Percentiles rank a stretch among this genome's conserved stretches.
phyloP scores from a whole-genome alignment of 495 filamentous ascomycete species.

The Penicillium tannophilum region DNA sequence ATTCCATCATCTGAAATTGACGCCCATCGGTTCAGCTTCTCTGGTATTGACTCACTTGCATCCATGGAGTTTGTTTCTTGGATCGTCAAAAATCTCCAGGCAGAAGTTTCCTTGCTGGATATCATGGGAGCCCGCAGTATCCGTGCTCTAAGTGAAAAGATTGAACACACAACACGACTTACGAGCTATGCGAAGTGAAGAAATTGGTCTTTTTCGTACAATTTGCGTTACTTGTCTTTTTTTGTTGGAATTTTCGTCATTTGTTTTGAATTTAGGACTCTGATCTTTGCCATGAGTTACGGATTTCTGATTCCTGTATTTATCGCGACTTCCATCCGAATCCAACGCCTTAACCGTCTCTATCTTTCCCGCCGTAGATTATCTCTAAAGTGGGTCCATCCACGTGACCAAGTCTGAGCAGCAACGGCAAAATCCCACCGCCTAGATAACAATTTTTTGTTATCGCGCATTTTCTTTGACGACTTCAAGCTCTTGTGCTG shows the following conservation, averaged over 20 bases:
- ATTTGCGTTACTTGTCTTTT: background rate
- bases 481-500: conserved; percentile 3
- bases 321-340: background rate
- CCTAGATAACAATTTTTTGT: conserved; percentile 32
- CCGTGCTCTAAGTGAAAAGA: conserved; percentile 27
- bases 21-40: conserved; percentile 30
- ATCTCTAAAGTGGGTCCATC: background rate
- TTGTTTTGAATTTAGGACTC: background rate
- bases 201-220: background rate
- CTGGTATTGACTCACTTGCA: conserved; percentile 49
- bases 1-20: conserved; percentile 45
- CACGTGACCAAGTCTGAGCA: background rate
- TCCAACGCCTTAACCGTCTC: too few relatives aligned
- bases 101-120: conserved; percentile 43
- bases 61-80: conserved; percentile 51
- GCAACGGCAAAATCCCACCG: conserved; percentile 26
- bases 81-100: conserved; percentile 38
- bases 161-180: conserved; percentile 8
- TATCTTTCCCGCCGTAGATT: background rate
- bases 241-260: background rate
- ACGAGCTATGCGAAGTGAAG: background rate
- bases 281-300: background rate
- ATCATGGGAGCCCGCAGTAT: conserved; percentile 38
- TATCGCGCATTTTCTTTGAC: conserved; percentile 24
- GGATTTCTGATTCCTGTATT: background rate